Evolutionary conservation across 2,329 filamentous ascomycete species (phyloP), one percentile per base, ranked within the genome.

Genomic region (Fusarium mundagurra): DNA sequence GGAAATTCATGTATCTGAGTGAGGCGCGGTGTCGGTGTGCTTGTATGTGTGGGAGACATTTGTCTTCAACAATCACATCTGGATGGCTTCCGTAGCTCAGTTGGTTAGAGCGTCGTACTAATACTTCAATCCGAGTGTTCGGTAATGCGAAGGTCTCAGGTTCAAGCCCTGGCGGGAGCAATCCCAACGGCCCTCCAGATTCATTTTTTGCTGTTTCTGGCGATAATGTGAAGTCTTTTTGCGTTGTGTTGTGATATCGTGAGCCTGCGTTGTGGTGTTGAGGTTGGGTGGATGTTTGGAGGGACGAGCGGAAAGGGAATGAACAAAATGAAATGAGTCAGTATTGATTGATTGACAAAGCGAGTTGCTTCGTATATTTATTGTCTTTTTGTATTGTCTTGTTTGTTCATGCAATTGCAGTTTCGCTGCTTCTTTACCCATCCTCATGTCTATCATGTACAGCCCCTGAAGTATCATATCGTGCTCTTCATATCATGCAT

Each of bases 31-130:
- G 16, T 36, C 3, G 17, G 34, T 36, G 16, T 36, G 34, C 1
- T 36, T 36, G 8, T 36, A 36, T 36, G 2, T 36, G 3, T 8
- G 16, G 34, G 16, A n/a, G n/a, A n/a, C n/a, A n/a, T n/a, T n/a
- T n/a, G n/a, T n/a, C 14, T 50, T 51, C 33, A 66, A 57, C n/a
- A 67, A 44, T n/a, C n/a, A 39, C 20, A 67, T 71, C 67, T 58
- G 63, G 67, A 51, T n/a, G 69, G 67, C 69, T 71, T 71, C 69
- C 67, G 67, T 70, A 70, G 67, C 67, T 70, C 67, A 70, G 67
- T 70, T 70, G 68, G 67, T 71, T 67, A 71, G 67, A 71, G 68
- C 67, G 68, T 71, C 67, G 68, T 71, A 71, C 68, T 66, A 70
- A 70, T 71, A 71, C 68, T 66, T 61, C 68, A 71, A 45, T 39